A percentile compares a stretch with the other conserved stretches of the same genome.
Evolutionary conservation across 2,329 filamentous ascomycete species (phyloP).

Genomic region (Colletotrichum salicis): DNA sequence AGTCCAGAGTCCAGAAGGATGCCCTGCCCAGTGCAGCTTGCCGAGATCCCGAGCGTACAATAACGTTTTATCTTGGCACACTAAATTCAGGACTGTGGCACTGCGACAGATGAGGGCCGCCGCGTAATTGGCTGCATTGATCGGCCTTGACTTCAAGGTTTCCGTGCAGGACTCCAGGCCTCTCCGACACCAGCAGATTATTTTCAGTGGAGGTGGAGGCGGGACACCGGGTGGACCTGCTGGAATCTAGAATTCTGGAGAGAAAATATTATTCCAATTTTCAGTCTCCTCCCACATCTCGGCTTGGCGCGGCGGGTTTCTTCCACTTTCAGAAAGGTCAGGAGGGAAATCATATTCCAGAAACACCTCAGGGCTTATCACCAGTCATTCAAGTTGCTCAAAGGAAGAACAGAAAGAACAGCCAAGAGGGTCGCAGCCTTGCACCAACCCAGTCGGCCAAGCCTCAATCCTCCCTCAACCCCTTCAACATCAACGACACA

Average conservation of each 20-base stretch:
- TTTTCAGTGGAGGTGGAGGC: too few species aligned
- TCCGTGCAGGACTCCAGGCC: not conserved
- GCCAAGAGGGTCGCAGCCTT: not conserved
- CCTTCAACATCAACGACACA: not conserved
- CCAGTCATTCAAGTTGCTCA: not conserved
- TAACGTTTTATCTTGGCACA: conserved; percentile 9
- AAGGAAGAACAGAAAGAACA: not conserved
- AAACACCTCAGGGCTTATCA: not conserved
- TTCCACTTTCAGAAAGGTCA: not conserved
- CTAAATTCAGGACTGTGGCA: conserved; percentile 7
- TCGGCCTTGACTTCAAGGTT: not conserved
- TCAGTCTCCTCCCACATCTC: not conserved
- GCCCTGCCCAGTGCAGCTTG: not conserved
- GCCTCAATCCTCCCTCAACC: not conserved
- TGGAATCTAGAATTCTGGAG: not conserved
- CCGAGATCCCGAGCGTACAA: not conserved
- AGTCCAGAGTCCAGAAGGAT: not conserved
- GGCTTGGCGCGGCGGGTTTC: not conserved
- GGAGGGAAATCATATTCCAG: not conserved
- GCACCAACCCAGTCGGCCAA: not conserved
- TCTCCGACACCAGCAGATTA: too few species aligned
- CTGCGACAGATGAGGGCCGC: not conserved
- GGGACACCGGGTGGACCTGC: not conserved
- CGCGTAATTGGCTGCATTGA: conserved; percentile 2
- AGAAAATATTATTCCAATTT: not conserved